phyloP scores from a whole-genome alignment of 768 basidiomycete genomes.

The Lentinula sp. region DNA sequence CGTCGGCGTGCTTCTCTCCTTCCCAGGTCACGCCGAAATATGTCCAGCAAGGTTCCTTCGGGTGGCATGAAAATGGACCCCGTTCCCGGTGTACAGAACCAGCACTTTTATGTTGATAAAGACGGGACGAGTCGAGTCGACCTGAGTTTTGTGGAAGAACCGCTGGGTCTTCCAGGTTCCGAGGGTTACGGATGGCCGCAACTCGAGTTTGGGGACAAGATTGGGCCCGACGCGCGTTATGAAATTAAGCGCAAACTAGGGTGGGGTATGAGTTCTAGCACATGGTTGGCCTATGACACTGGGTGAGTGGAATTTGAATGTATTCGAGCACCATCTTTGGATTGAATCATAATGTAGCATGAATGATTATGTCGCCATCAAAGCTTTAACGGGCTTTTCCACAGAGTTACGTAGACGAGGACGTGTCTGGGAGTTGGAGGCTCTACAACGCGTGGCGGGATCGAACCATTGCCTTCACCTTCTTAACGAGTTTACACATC shows the following conservation, averaged over 20 bases:
- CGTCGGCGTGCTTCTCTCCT: background rate
- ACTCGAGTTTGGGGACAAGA: conserved; percentile 17
- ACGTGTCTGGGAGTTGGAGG: conserved; percentile 15
- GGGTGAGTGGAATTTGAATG: conserved; percentile 9
- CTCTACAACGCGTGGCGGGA: background rate
- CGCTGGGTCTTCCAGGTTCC: conserved; percentile 19
- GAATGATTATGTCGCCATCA: conserved; percentile 18
- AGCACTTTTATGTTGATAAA: conserved; percentile 15
- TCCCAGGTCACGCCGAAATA: background rate
- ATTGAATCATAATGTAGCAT: background rate
- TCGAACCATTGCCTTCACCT: conserved; percentile 8
- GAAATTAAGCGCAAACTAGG: conserved; percentile 21
- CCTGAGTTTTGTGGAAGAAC: conserved; percentile 22
- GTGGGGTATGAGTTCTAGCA: conserved; percentile 23
- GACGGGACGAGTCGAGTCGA: conserved; percentile 15
- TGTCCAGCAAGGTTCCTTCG: background rate
- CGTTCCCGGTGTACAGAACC: conserved; percentile 5
- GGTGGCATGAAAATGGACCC: background rate
- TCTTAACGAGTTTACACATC: conserved; percentile 3
- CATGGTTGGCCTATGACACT: conserved; percentile 22
- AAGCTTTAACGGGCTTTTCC: conserved; percentile 16
- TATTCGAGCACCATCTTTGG: too few species aligned
- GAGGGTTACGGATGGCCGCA: conserved; percentile 21
- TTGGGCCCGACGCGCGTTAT: conserved; percentile 22
- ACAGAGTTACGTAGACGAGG: conserved; percentile 14